Conservation (phyloP, 2,329 filamentous ascomycete genomes). For the Neurospora sp. region DNA sequence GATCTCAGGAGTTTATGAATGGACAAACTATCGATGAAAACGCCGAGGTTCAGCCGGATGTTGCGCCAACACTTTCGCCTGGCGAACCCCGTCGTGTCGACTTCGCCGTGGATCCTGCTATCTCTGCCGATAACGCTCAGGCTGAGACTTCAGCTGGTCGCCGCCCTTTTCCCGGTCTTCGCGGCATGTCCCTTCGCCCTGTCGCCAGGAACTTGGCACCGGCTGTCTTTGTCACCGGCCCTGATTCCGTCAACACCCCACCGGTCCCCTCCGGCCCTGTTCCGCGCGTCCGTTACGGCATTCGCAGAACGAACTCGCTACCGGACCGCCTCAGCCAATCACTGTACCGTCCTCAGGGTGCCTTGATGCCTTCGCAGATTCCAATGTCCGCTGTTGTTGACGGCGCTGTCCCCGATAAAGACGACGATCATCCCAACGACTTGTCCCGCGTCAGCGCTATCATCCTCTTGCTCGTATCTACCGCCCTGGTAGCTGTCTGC, state of each 20-base stretch:
- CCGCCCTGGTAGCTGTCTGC: slow-evolving; percentile 56
- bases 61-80: slow-evolving; percentile 12
- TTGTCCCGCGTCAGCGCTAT: slow-evolving; percentile 48
- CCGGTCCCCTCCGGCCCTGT: slow-evolving; percentile 33
- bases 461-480: slow-evolving; percentile 53
- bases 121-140: slow-evolving; percentile 17
- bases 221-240: slow-evolving; percentile 53
- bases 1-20: slow-evolving; percentile 18
- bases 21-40: slow-evolving; percentile 26
- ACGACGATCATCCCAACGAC: slow-evolving; percentile 33
- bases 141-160: slow-evolving; percentile 20
- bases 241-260: slow-evolving; percentile 19
- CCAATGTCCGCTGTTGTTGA: slow-evolving; percentile 28
- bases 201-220: slow-evolving; percentile 60
- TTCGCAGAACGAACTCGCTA: slow-evolving; percentile 65
- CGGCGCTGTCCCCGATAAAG: slow-evolving; percentile 18
- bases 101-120: slow-evolving; percentile 34
- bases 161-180: slow-evolving; percentile 44
- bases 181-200: slow-evolving; percentile 52
- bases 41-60: slow-evolving; percentile 11
- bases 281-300: slow-evolving; percentile 51
- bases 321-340: slow-evolving; percentile 53
- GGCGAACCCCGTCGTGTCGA: slow-evolving; percentile 46
- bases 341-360: slow-evolving; percentile 36
- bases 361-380: slow-evolving; percentile 38